Evolutionary conservation across 495 filamentous ascomycete species (phyloP), one percentile per base, ranked within the genome.

Genomic region (Talaromyces proteolyticus): DNA sequence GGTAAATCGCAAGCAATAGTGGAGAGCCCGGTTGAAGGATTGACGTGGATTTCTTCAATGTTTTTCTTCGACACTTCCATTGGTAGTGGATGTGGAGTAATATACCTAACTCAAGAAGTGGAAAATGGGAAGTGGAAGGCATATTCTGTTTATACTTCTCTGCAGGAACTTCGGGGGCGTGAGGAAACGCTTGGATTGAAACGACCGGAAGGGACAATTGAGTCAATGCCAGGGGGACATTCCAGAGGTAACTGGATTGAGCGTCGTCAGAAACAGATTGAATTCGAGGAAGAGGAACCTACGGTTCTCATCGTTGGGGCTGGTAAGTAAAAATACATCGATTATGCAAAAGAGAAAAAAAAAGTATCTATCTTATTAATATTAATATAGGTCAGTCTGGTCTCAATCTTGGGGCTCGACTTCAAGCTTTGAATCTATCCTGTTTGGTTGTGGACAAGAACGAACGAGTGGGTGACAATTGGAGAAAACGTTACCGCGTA

Each of bases 401-500:
- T 12, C 74, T 92, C 10, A 81, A 79, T 0, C 69, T 74, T 12
- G 75, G 78, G n/a, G 88, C 87, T 7, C 76, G 87, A 10, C 74
- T 91, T 18, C 84, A 89, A 58, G 80, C 86, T 74, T 75, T 91
- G n/a, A 63, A 73, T 22, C 66, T 93, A 7, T 61, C 78, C 20
- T 62, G 79, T 0, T 68, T 93, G 21, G 61, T 87, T 20, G 77
- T 91, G 52, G 88, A 93, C 58, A 63, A 66, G 17, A 84, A 84
- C 57, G 72, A 76, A 11, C 61, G 76, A 14, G 68, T 91, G 10
- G 88, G 88, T 7, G 88, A 90, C 58, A 89, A 81, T 63, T 93
- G 88, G 88, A 74, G 87, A 18, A 78, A 76, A n/a, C 69, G 88
- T 26, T 78, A 78, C 50, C 70, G 76, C n/a, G n/a, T n/a, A n/a